Percentiles rank a stretch among this genome's conserved stretches.
Evolutionary conservation across 805 yeast species (phyloP).

Genomic region (Suhomyces canberraensis): DNA sequence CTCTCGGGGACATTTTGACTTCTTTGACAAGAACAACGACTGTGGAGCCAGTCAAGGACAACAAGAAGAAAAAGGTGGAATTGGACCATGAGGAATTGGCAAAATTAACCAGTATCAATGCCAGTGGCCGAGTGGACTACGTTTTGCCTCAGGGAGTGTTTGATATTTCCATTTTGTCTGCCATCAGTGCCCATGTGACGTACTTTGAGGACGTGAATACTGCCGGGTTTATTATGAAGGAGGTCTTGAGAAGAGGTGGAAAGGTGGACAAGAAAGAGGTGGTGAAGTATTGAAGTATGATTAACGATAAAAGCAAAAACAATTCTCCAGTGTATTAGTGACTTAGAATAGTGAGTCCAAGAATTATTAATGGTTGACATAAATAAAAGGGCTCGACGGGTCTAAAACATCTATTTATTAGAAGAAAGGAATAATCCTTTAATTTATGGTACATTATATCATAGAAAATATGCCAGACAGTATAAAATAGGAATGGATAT

Average conservation of each 20-base stretch:
- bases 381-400: no score
- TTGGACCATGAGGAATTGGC: constrained; percentile 28
- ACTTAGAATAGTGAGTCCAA: no score
- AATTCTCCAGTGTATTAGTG: no score
- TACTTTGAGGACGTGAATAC: constrained; percentile 86
- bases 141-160: constrained; percentile 72
- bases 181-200: constrained; percentile 83
- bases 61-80: constrained; percentile 20
- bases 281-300: no score
- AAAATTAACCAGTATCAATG: constrained; percentile 50
- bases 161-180: constrained; percentile 75
- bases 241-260: constrained; percentile 35
- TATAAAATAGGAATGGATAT: no score
- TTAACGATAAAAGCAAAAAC: no score
- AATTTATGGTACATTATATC: no score
- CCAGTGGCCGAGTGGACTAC: constrained; percentile 79
- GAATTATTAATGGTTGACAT: no score
- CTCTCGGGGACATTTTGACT: constrained; percentile 38
- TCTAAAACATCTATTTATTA: no score
- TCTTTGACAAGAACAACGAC: constrained; percentile 20
- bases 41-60: constrained; percentile 14
- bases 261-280: not conserved
- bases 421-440: no score
- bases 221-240: constrained; percentile 71
- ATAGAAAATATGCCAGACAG: no score